Base-by-base conservation (phyloP, 805 yeast genomes). In the Helenozyma baotianmanensis region DNA sequence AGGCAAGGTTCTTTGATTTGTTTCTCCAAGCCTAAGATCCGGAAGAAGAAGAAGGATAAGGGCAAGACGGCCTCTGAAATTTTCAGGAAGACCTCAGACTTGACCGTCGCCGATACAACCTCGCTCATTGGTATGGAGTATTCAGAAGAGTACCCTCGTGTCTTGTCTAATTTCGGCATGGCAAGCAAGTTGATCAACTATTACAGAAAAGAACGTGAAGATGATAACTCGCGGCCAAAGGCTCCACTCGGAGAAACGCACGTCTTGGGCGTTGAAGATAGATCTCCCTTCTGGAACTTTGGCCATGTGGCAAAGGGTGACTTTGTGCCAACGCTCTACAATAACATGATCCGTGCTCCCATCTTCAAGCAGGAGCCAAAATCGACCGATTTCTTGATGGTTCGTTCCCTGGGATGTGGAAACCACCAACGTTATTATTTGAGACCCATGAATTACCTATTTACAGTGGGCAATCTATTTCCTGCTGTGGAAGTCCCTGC, bases 241-340 rank as follows among this genome's bases (percentile, higher is more conserved):
- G 67, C 88, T 17, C 75, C 86, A 1, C 71, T 88, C 25, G 98
- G 98, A 27, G 98, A 92, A 55, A 92, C 97, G 0, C 92, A 85
- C 60, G 96, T 92, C 3, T 66, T 92, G 23, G 97, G 96, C n/a
- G 85, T 86, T 1, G 96, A 89, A 54, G 98, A 92, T 60, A 74
- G 94, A 48, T 85, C 96, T 6, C 97, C 98, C 9, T 92, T 92
- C 55, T 92, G 98, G 97, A 92, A 89, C 56, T 92, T 88, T 64
- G 98, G 98, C 1, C 85, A 83, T 62, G 97, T 92, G 6, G 96
- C 87, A 28, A 85, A 88, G 3, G 98, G 98, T 2, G 86, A 82
- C 47, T 77, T 87, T 35, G 96, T 89, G 3, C 97, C 97, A 1
- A 85, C 98, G 0, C 62, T 90, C 29, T 92, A 92, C 62, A 92